Base-by-base conservation (phyloP, 441 rosid genomes). In the Brassica balearica region DNA sequence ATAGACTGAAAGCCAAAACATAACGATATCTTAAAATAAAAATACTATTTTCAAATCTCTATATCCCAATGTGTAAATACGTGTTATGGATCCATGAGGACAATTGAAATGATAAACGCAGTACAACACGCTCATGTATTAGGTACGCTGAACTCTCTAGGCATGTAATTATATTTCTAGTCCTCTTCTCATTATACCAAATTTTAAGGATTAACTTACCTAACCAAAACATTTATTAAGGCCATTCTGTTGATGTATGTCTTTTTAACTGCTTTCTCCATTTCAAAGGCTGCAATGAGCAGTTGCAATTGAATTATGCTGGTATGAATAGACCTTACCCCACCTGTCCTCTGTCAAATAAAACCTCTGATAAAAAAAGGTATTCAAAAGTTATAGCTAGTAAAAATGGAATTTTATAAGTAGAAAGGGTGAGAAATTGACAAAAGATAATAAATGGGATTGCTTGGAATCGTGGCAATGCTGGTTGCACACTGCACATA, bases 401-500 rank as follows among this genome's bases (percentile, higher is more conserved):
- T 7, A 75, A 69, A 74, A 63, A 20, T 43, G 29, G 61, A 62
- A 62, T 68, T 69, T 19, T 63, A 74, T 56, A 74, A 80, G 51
- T 14, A 73, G 73, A 72, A 78, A 51, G 72, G 55, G 8, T 10
- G 70, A 65, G 69, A 70, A 70, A 75, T 80, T 43, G 83, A 80
- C 76, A 80, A 80, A 80, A 71, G 73, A 80, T 75, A 75, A 71
- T 75, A 80, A 80, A 80, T 65, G 38, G 38, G 77, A 23, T 80
- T 75, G 83, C 83, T 80, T 80, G 72, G 73, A 48, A 53, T 65
- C 65, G 77, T 71, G 82, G 82, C 76, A 80, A 65, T 75, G 73
- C 70, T 65, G 38, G 79, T 80, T 80, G 77, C 83, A 80, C 80
- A 76, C 80, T 80, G 80, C 83, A 80, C 83, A 80, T 48, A 80